Percentiles rank a stretch among this genome's conserved stretches.
phyloP scores from a whole-genome alignment of 208 protist species.

The Leishmania aethiopica region DNA sequence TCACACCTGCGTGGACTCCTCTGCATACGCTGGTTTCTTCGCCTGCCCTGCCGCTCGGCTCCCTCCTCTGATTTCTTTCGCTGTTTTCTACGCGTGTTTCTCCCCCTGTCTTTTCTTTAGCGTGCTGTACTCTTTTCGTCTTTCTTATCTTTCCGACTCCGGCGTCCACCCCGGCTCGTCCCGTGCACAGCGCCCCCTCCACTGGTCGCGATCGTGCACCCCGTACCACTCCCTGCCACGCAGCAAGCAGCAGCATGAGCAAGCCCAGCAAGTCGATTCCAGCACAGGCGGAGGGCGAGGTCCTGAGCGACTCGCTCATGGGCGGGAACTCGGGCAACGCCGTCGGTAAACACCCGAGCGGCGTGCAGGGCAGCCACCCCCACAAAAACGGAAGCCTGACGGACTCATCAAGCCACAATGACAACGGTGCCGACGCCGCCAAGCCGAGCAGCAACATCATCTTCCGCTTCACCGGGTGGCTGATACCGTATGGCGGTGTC shows the following conservation, averaged over 20 bases:
- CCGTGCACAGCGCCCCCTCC: not conserved
- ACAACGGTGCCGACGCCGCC: not conserved
- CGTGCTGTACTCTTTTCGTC: no score
- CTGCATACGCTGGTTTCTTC: no score
- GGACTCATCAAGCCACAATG: not conserved
- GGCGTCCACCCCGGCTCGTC: not conserved
- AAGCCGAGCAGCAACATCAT: constrained; percentile 5
- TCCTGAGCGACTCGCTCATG: not conserved
- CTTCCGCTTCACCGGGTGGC: constrained; percentile 5
- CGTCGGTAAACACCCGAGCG: no score
- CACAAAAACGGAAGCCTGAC: not conserved
- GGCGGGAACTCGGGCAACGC: not conserved
- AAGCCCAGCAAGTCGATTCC: not conserved
- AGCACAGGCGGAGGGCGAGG: not conserved
- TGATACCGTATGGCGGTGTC: constrained; percentile 56
- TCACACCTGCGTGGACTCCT: no score
- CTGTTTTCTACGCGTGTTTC: not conserved
- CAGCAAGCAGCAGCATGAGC: not conserved
- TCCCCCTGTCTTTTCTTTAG: no score
- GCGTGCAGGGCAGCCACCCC: not conserved
- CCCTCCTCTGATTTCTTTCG: not conserved
- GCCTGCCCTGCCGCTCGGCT: no score
- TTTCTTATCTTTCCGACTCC: no score
- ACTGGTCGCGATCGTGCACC: not conserved
- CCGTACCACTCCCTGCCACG: not conserved